Conservation (phyloP, 1,284 basidiomycete species). For the Fomitopsis betulina region DNA sequence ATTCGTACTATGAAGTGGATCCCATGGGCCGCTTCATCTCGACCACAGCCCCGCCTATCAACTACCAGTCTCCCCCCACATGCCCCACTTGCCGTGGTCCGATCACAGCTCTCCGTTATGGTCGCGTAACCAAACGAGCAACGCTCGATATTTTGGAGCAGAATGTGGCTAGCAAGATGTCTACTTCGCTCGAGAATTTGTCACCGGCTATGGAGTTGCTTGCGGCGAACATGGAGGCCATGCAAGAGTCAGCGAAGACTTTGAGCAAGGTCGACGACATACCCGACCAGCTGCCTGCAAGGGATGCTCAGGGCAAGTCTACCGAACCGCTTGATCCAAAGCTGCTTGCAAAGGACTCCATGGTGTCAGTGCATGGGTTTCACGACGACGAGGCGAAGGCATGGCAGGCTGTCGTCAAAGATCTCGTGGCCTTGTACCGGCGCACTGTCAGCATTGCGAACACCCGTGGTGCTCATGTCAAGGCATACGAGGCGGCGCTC, state of each 20-base stretch:
- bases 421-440: slow-evolving; percentile 32
- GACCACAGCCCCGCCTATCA: slow-evolving; percentile 35
- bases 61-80: slow-evolving; percentile 42
- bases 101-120: slow-evolving; percentile 51
- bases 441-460: slow-evolving; percentile 32
- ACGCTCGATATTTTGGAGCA: slow-evolving; percentile 59
- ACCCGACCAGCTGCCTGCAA: neutral
- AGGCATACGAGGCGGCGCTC: slow-evolving; percentile 51
- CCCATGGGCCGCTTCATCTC: slow-evolving; percentile 36
- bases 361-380: slow-evolving; percentile 14
- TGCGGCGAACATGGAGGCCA: slow-evolving; percentile 1
- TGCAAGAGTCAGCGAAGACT: slow-evolving; percentile 10
- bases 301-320: slow-evolving; percentile 1
- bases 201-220: slow-evolving; percentile 8
- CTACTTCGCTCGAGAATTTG: slow-evolving; percentile 17
- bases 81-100: slow-evolving; percentile 54
- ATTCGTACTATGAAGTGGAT: slow-evolving; percentile 44
- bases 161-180: slow-evolving; percentile 54
- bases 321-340: slow-evolving; percentile 8
- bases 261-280: neutral
- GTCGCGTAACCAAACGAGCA: slow-evolving; percentile 57
- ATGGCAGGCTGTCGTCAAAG: slow-evolving; percentile 35
- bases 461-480: slow-evolving; percentile 44
- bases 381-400: slow-evolving; percentile 20
- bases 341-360: slow-evolving; percentile 4